phyloP scores from a whole-genome alignment of 345 rosid species.

The Eucalyptus albens region DNA sequence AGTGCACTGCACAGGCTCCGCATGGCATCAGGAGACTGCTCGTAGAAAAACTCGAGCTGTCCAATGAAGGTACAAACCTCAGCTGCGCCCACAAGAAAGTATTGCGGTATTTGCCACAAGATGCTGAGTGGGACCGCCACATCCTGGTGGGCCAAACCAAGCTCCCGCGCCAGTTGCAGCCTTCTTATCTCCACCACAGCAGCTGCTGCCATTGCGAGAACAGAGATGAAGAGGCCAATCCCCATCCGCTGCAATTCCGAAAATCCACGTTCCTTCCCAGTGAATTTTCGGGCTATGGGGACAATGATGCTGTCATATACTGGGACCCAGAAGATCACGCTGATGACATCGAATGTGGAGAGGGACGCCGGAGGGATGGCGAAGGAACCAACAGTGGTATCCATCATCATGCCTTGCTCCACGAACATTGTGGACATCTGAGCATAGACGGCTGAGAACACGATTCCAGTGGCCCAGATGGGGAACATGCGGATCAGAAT shows the following conservation, averaged over 20 bases:
- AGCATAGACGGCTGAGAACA: conserved; percentile 73
- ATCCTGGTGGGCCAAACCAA: conserved; percentile 38
- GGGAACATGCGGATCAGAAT: conserved; percentile 90
- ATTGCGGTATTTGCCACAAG: conserved; percentile 92
- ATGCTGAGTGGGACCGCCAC: conserved; percentile 62
- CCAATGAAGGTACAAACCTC: conserved; percentile 81
- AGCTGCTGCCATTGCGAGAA: conserved; percentile 70
- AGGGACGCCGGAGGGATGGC: conserved; percentile 86
- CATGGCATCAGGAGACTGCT: conserved; percentile 96
- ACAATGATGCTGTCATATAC: conserved; percentile 67
- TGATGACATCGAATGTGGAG: conserved; percentile 59
- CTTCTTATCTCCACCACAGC: conserved; percentile 72
- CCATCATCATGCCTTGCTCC: conserved; percentile 90
- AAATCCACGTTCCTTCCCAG: conserved; percentile 83
- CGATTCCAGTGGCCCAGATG: conserved; percentile 86
- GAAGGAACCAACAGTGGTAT: conserved; percentile 74
- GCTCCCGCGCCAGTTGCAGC: conserved; percentile 59
- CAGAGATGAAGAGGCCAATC: conserved; percentile 68
- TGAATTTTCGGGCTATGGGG: conserved; percentile 69
- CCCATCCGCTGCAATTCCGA: conserved; percentile 92
- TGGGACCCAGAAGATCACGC: conserved; percentile 87
- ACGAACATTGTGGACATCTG: conserved; percentile 93
- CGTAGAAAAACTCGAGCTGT: conserved; percentile 86
- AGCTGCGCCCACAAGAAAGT: conserved; percentile 75
- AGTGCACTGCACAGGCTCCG: conserved; percentile 78